These are phyloP conservation scores for Hanseniaspora jakobsenii DNA, from an alignment of 805 yeast species.

Conservation along the genomic window DNA sequence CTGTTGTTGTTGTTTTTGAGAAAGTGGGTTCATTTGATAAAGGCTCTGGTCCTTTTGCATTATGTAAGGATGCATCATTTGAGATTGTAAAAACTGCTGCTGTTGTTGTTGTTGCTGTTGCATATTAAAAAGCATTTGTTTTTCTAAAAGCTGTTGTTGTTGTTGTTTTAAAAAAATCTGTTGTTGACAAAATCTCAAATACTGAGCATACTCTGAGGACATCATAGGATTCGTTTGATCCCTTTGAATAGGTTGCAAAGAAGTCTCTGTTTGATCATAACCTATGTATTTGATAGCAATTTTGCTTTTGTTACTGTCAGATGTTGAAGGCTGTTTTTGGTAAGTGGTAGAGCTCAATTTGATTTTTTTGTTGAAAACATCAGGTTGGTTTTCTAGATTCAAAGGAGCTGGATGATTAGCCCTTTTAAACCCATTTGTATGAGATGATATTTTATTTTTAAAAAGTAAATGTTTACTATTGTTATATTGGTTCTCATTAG, in stretches of 20 bases:
- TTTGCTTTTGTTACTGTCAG: no score
- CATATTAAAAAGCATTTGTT: no score
- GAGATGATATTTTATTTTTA: no score
- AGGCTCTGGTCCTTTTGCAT: no score
- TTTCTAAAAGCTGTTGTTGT: conserved; percentile 5
- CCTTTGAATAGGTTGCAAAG: no score
- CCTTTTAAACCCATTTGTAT: conserved; percentile 4
- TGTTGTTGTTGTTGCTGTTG: conserved; percentile 3
- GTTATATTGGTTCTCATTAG: not conserved
- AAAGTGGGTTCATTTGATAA: no score
- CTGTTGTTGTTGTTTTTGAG: no score
- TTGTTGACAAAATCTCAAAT: no score
- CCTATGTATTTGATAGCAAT: conserved; percentile 6
- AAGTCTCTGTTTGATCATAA: conserved; percentile 6
- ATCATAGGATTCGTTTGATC: no score
- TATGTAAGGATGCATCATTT: conserved; percentile 1
- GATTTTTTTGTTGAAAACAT: not conserved
- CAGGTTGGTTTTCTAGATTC: not conserved
- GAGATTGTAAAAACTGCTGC: conserved; percentile 3
- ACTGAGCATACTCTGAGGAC: no score
- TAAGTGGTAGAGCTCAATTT: not conserved
- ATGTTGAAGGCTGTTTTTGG: not conserved
- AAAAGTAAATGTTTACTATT: no score
- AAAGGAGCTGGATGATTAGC: conserved; percentile 4
- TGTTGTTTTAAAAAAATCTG: not conserved